phyloP scores from a whole-genome alignment of 2,329 filamentous ascomycete species.

The Aureobasidium sp. region DNA sequence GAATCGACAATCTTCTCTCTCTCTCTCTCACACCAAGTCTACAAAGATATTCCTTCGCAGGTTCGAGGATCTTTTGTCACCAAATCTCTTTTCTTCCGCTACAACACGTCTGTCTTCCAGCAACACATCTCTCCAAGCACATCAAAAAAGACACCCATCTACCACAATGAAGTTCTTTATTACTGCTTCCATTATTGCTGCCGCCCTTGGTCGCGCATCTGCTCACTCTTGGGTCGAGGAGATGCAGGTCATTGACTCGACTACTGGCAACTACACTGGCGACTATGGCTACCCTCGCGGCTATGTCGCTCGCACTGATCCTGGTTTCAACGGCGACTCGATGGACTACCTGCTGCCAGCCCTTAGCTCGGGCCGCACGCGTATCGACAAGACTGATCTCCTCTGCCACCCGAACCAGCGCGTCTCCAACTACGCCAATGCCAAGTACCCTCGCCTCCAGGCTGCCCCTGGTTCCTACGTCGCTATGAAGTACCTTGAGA shows the following conservation, averaged over 20 bases:
- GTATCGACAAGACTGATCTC: conserved; percentile 45
- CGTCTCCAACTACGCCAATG: conserved; percentile 41
- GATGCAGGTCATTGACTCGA: conserved; percentile 56
- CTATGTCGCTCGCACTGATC: conserved; percentile 52
- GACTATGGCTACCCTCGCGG: conserved; percentile 68
- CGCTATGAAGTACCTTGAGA: conserved; percentile 45
- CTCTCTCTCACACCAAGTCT: not conserved
- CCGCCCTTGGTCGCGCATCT: conserved; percentile 15
- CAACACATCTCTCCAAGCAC: not conserved
- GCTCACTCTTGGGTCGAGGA: conserved; percentile 83
- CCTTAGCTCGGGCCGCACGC: conserved; percentile 36
- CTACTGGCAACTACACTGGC: conserved; percentile 67
- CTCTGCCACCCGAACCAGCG: conserved; percentile 61
- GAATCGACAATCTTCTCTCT: not conserved
- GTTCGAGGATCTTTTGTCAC: conserved; percentile 7
- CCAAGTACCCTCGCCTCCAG: conserved; percentile 56
- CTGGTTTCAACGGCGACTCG: conserved; percentile 51
- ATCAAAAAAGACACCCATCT: not conserved
- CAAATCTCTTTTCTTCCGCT: not conserved
- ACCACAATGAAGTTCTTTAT: conserved; percentile 4
- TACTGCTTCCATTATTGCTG: not conserved
- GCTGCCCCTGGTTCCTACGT: conserved; percentile 43
- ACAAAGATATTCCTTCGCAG: conserved; percentile 13
- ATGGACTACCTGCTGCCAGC: conserved; percentile 55
- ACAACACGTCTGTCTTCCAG: conserved; percentile 3